A percentile compares a stretch with the other conserved stretches of the same genome.
Conservation (phyloP, 257 asterid species). For the Plantago elongata region DNA sequence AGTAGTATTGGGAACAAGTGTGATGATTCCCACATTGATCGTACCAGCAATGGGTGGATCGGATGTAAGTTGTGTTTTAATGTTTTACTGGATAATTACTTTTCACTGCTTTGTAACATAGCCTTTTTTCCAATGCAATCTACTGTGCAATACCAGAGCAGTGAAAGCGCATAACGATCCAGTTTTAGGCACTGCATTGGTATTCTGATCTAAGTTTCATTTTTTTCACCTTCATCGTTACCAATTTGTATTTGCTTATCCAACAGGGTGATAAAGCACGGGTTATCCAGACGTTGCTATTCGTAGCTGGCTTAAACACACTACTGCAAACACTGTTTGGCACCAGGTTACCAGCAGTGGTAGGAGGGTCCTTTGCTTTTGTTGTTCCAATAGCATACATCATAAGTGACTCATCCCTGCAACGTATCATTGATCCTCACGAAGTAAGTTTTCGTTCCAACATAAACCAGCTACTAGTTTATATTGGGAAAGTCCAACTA, state of each 20-base stretch:
- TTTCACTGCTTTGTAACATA: too few relatives aligned
- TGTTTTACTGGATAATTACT: conserved; percentile 1
- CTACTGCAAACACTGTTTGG: conserved; percentile 93
- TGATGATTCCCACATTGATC: conserved; percentile 89
- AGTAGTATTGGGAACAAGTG: conserved; percentile 85
- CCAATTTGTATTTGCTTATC: conserved; percentile 12
- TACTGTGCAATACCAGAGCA: background rate
- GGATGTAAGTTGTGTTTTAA: conserved; percentile 54
- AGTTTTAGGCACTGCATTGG: background rate
- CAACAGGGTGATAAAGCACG: conserved; percentile 85
- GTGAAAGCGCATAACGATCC: background rate
- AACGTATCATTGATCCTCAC: conserved; percentile 63
- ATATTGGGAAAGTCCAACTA: background rate
- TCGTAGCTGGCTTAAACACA: conserved; percentile 93
- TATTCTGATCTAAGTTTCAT: background rate
- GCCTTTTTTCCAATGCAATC: too few relatives aligned
- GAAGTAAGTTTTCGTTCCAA: conserved; percentile 34
- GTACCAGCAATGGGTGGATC: conserved; percentile 95
- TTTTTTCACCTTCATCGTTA: too few relatives aligned
- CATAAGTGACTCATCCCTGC: conserved; percentile 68
- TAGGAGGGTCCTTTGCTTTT: conserved; percentile 95
- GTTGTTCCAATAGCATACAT: conserved; percentile 73
- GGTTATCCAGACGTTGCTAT: conserved; percentile 86
- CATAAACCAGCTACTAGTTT: background rate
- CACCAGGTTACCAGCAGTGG: conserved; percentile 87